phyloP scores from a whole-genome alignment of 1,284 basidiomycete genomes.

The Microbotryum scabiosae region DNA sequence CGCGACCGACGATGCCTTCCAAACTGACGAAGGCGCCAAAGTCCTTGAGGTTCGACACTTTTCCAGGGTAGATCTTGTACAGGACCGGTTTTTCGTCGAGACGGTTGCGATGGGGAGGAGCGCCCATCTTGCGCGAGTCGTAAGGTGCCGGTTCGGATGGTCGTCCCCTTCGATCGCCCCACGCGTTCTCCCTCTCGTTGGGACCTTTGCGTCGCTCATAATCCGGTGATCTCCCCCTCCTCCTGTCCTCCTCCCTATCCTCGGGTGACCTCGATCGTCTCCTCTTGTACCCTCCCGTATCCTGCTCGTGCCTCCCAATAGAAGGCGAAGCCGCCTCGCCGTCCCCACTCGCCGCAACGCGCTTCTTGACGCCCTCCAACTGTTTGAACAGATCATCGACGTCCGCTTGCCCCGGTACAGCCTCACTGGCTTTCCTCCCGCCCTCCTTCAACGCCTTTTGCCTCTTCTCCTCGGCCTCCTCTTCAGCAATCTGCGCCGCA shows the following conservation, averaged over 20 bases:
- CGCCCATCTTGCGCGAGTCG: constrained; percentile 1
- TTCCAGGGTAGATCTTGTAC: constrained; percentile 91
- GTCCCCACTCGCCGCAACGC: constrained; percentile 51
- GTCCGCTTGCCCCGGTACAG: constrained; percentile 43
- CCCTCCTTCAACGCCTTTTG: constrained; percentile 46
- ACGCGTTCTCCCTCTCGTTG: constrained; percentile 32
- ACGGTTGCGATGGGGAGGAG: constrained; percentile 36
- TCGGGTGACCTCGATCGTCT: constrained; percentile 43
- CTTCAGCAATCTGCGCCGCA: constrained; percentile 8
- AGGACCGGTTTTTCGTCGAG: constrained; percentile 76
- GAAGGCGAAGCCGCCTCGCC: constrained; percentile 44
- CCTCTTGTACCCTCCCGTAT: constrained; percentile 30
- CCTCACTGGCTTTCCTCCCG: constrained; percentile 42
- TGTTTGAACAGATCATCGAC: constrained; percentile 29
- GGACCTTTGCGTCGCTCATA: constrained; percentile 21
- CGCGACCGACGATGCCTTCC: constrained; percentile 74
- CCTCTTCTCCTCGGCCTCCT: constrained; percentile 9
- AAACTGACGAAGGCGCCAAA: constrained; percentile 90
- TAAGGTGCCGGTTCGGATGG: constrained; percentile 21
- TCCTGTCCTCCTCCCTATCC: constrained; percentile 43
- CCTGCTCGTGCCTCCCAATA: constrained; percentile 44
- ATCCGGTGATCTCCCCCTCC: constrained; percentile 22
- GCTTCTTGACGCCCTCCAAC: constrained; percentile 51
- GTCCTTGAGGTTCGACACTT: constrained; percentile 77
- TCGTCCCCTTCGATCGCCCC: constrained; percentile 37